Percentiles rank a stretch among this genome's conserved stretches.
Evolutionary conservation across 164 flowering plant genomes (phyloP).

Genomic region (Tetracentron sinense): DNA sequence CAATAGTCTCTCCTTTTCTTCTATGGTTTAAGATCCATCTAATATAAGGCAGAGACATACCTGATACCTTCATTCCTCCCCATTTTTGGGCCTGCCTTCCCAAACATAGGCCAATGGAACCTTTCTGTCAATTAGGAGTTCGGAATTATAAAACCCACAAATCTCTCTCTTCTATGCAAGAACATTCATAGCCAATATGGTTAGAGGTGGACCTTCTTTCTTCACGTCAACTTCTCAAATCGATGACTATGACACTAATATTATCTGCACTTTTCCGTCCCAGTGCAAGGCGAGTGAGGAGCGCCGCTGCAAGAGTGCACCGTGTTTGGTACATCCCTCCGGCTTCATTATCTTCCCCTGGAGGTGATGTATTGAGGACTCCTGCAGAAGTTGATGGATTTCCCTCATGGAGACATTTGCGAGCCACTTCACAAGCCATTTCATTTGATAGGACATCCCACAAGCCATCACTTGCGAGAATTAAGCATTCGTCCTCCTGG

Average conservation of each 20-base stretch:
- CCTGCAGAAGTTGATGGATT: not conserved
- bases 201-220: not conserved
- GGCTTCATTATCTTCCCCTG: slow-evolving; percentile 2
- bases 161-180: not conserved
- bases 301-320: slow-evolving; percentile 45
- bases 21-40: too few relatives aligned
- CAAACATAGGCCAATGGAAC: too few relatives aligned
- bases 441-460: slow-evolving; percentile 61
- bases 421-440: slow-evolving; percentile 40
- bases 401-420: slow-evolving; percentile 33
- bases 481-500: slow-evolving; percentile 48
- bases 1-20: too few relatives aligned
- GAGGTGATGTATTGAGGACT: slow-evolving; percentile 10
- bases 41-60: too few relatives aligned
- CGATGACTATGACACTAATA: slow-evolving; percentile 53
- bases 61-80: too few relatives aligned
- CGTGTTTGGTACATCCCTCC: slow-evolving; percentile 20
- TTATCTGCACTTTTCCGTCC: slow-evolving; percentile 51
- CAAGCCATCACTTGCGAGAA: slow-evolving; percentile 65
- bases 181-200: not conserved
- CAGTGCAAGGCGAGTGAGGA: slow-evolving; percentile 58
- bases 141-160: not conserved
- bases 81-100: too few relatives aligned
- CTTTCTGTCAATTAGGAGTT: too few relatives aligned
- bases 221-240: slow-evolving; percentile 22